These are phyloP conservation scores for Eragrostis curvula DNA, from an alignment of 176 grass and related monocot species.

Conservation along the genomic window DNA sequence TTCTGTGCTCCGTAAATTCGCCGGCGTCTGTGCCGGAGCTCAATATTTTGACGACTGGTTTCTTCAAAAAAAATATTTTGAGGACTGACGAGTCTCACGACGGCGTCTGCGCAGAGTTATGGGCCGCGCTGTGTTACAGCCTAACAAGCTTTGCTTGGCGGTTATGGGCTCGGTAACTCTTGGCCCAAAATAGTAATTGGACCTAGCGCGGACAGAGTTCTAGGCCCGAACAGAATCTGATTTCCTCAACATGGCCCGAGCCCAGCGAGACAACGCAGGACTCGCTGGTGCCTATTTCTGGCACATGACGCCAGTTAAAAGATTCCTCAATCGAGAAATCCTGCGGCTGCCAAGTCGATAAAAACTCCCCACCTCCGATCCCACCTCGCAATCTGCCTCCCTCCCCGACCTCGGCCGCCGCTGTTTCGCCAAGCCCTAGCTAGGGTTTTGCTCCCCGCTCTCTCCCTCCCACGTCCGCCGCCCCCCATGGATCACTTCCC, in stretches of 20 bases:
- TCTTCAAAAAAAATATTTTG: too few species aligned
- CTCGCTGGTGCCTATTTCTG: background rate
- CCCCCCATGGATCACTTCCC: conserved; percentile 62
- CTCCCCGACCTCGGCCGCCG: background rate
- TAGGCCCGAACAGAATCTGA: background rate
- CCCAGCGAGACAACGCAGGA: background rate
- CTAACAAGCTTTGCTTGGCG: too few species aligned
- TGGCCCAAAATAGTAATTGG: background rate
- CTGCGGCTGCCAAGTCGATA: conserved; percentile 18
- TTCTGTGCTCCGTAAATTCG: too few species aligned
- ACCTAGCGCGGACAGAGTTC: background rate
- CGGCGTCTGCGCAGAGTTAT: too few species aligned
- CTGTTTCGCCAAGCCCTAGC: conserved; percentile 42
- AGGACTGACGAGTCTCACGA: too few species aligned
- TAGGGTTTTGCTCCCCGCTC: conserved; percentile 61
- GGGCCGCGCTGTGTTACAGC: too few species aligned
- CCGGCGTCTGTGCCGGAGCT: too few species aligned
- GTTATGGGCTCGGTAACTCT: too few species aligned
- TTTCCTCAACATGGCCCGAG: background rate
- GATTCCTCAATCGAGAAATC: conserved; percentile 20
- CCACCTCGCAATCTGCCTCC: background rate
- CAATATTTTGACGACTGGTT: too few species aligned
- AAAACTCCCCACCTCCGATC: background rate
- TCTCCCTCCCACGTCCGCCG: background rate
- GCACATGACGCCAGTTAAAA: background rate